Conservation (phyloP, 768 basidiomycete genomes). For the Erythrobasidium yunnanense region DNA sequence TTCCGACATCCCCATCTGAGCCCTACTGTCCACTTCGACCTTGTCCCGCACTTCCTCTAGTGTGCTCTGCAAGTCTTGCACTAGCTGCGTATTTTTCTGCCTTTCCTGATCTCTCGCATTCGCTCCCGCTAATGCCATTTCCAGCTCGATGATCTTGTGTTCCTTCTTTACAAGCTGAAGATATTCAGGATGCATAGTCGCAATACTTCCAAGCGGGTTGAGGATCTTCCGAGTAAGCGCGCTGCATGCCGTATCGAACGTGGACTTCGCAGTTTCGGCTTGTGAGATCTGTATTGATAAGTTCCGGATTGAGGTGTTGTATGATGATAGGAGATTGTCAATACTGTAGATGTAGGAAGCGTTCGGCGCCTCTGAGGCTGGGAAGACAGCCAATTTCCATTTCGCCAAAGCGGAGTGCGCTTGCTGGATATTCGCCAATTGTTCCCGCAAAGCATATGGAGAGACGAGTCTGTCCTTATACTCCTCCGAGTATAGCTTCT, state of each 20-base stretch:
- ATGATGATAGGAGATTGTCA: constrained; percentile 15
- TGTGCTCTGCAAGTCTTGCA: too few species aligned
- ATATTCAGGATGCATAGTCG: background rate
- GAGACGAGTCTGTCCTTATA: background rate
- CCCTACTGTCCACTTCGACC: background rate
- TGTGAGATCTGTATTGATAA: background rate
- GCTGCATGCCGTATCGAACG: constrained; percentile 1
- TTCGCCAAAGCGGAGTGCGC: background rate
- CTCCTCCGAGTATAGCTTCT: constrained; percentile 16
- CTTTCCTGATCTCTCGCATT: background rate
- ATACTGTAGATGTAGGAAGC: background rate
- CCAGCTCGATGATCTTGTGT: background rate
- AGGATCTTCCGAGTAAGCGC: constrained; percentile 5
- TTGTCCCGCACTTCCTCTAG: background rate
- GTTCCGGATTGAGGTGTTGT: background rate
- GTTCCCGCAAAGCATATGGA: background rate
- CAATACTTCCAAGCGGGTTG: constrained; percentile 7
- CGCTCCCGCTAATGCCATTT: background rate
- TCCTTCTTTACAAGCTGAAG: constrained; percentile 12
- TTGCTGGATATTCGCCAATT: background rate
- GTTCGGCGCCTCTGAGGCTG: background rate
- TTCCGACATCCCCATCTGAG: too few species aligned
- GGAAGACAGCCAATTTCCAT: background rate
- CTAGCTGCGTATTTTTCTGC: background rate
- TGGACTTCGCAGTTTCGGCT: constrained; percentile 6